Evolutionary conservation across 108 stramenopile genomes (phyloP), one percentile per base, ranked within the genome.

Genomic region (Nitzschia sp.): DNA sequence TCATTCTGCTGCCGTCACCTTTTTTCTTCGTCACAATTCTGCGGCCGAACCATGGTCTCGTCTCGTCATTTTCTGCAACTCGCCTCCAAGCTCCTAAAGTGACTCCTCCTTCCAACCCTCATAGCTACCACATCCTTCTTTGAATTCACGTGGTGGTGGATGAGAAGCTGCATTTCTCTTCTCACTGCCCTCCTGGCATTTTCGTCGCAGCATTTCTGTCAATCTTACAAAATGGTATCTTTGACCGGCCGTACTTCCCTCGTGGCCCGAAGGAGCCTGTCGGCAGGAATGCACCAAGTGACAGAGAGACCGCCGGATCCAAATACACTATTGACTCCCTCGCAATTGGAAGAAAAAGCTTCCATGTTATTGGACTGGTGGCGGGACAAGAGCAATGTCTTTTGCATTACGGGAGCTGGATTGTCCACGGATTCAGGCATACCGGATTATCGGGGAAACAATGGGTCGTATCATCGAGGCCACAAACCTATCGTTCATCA

Each of bases 401-500:
- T 95, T 2, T 82, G 81, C 54, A 63, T 98, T 15, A 97, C 97
- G 0, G 98, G 98, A 18, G 98, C 98, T 0, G 98, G 98, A 1
- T 73, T 99, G 53, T 95, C 92, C 1, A 98, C 97, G 11, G 97
- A 96, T 70, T 91, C 88, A 25, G 98, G 98, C 5, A 97, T 99
- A 54, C 97, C 98, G 0, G 99, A 99, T 71, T 99, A 99, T 68
- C 78, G 99, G 11, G 97, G 97, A 2, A 86, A 92, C 59, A 75
- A 83, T 26, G 98, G 98, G 59, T 95, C 93, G 23, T 99, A 99
- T 77, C 90, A 91, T 54, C 60, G 58, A 77, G 25, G 98, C 15
- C 98, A 98, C 84, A 95, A 90, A 70, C 99, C 99, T 21, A 96
- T 99, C 77, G 76, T 90, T 46, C 97, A 99, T 82, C 89, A 95